Evolutionary conservation across 73 alveolate genomes (phyloP), one percentile per base, ranked within the genome.

Genomic region (Diophrys sp.): DNA sequence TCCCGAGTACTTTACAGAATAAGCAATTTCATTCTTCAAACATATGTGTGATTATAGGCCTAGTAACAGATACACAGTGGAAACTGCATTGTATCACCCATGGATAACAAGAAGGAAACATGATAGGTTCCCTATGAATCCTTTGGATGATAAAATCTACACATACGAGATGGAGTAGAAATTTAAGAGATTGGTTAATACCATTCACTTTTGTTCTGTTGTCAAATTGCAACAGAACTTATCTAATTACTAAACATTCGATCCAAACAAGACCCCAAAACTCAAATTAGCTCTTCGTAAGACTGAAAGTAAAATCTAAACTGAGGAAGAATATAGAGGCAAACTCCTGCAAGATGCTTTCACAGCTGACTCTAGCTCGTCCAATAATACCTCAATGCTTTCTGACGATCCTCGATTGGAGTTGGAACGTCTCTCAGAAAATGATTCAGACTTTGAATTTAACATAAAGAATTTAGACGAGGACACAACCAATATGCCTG

Each of bases 111-210:
- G 83, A 77, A 81, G 57, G 32, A 85, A 85, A 71, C 67, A 74
- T 23, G 34, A 70, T 32, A 76, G 79, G 53, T 82, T 92, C 67
- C 98, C 98, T 78, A 77, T 89, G 67, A 92, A 87, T 33, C 79
- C 34, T 31, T 71, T 28, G 14, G 79, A 71, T 23, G 79, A 71
- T 44, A 44, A 44, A 44, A 44, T 44, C 5, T 44, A 44, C 18
- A 18, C 18, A 11, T 44, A 44, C 18, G 62, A 44, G 18, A 44
- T 44, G 62, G 62, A 44, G 18, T 11, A 18, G 18, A 44, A 44
- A 44, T 44, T 44, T 11, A 44, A 44, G 18, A 44, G 62, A 18
- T 44, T 44, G 18, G 62, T 44, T 44, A 44, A 44, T 44, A 44
- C 62, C 18, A 44, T 44, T 44, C 62, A 44, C 18, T 44, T 44